phyloP scores from a whole-genome alignment of 2,329 filamentous ascomycete species.

The Colletotrichum shisoi region DNA sequence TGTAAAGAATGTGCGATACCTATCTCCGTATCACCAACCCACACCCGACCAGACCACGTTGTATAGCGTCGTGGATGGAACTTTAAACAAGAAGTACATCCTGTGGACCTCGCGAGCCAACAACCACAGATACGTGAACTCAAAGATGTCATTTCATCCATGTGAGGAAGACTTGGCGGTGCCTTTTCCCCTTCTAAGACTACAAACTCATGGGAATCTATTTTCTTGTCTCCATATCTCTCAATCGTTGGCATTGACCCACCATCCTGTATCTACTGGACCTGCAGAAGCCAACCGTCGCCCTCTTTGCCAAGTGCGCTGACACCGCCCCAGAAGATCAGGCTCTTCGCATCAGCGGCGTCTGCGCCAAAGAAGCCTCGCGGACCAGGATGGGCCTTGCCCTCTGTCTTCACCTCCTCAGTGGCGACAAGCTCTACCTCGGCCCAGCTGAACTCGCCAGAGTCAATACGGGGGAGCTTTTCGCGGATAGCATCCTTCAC shows the following conservation, averaged over 20 bases:
- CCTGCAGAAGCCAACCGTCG: constrained; percentile 52
- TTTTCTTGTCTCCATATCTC: background rate
- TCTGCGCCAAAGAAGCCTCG: constrained; percentile 52
- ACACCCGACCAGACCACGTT: background rate
- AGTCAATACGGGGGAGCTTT: constrained; percentile 53
- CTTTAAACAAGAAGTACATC: too few species aligned
- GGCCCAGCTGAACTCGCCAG: constrained; percentile 59
- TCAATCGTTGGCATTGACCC: too few species aligned
- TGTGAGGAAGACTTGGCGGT: background rate
- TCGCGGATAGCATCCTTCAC: constrained; percentile 60
- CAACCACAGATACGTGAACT: too few species aligned
- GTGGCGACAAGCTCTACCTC: constrained; percentile 58
- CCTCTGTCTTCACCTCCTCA: constrained; percentile 53
- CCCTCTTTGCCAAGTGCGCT: constrained; percentile 52
- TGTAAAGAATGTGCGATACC: background rate
- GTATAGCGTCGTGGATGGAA: background rate
- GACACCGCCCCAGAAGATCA: constrained; percentile 63
- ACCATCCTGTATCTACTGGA: constrained; percentile 27
- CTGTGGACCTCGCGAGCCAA: too few species aligned
- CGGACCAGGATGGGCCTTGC: constrained; percentile 53
- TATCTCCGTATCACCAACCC: background rate
- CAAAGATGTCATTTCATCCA: too few species aligned
- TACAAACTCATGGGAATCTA: background rate
- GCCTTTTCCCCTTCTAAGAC: background rate
- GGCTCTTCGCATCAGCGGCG: constrained; percentile 55